Percentiles rank a stretch among this genome's conserved stretches.
phyloP scores from a whole-genome alignment of 2,329 filamentous ascomycete species.

The Neofusicoccum umdonicola region DNA sequence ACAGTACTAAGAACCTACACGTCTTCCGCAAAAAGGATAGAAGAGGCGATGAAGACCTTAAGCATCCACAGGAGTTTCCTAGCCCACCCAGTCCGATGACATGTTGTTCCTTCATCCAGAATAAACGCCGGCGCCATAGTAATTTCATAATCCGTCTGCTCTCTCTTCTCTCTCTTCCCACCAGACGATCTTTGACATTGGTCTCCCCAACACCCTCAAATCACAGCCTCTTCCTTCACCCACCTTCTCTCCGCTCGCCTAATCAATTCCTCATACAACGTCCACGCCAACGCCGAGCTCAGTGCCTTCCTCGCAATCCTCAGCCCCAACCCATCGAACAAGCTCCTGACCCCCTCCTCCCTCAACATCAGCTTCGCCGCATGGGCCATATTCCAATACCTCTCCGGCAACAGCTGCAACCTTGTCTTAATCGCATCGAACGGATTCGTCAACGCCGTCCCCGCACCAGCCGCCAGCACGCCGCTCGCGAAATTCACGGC shows the following conservation, averaged over 20 bases:
- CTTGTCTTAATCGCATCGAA: constrained; percentile 97
- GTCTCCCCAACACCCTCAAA: background rate
- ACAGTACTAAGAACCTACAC: no score
- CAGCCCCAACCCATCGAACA: constrained; percentile 83
- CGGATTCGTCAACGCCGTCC: constrained; percentile 88
- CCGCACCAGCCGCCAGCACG: constrained; percentile 74
- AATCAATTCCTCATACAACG: constrained; percentile 90
- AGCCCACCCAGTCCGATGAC: no score
- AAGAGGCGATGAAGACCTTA: no score
- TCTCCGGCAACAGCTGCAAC: constrained; percentile 81
- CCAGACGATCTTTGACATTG: no score
- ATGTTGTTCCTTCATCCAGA: no score
- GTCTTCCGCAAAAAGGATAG: no score
- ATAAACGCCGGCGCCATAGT: no score
- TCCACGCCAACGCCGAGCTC: constrained; percentile 95
- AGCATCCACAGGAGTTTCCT: no score
- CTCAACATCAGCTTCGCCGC: constrained; percentile 74
- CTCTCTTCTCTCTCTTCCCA: background rate
- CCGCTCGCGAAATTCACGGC: constrained; percentile 85
- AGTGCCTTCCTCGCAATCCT: constrained; percentile 88
- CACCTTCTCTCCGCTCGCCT: constrained; percentile 60
- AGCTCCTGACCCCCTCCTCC: constrained; percentile 74
- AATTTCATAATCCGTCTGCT: no score
- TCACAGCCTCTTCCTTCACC: background rate
- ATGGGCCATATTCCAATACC: constrained; percentile 79